Evolutionary conservation across 1,284 basidiomycete species (phyloP), one percentile per base, ranked within the genome.

Genomic region (Meripilus lineatus): DNA sequence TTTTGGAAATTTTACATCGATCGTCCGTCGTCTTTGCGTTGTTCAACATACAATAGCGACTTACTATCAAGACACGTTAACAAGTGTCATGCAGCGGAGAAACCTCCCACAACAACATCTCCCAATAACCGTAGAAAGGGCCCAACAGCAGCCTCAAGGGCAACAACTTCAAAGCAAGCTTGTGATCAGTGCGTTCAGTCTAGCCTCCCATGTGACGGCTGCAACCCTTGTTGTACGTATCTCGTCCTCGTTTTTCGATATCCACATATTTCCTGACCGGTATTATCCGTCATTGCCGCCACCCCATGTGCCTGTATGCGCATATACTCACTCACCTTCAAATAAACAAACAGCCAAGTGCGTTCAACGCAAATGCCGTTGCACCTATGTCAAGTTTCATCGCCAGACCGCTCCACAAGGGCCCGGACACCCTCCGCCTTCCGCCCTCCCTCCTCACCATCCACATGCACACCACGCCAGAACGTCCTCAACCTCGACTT

Each of bases 131-230:
- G 75, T 42, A 61, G 84, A 57, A 78, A 85, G 59, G 78, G 79
- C 32, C 66, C 76, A 1, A 71, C 76, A 0, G 76, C 79, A 1
- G 75, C 80, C 1, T 77, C 81, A 5, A 70, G 84, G 18, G 85
- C 84, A 1, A 83, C 84, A 2, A 86, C 84, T 6, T 83, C 79
- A 17, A 88, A 86, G 58, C 84, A 88, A 57, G 83, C 84, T 3
- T 92, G 89, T 58, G 89, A 92, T 63, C 88, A 92, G 57, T 93
- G 89, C 58, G 88, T 91, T 46, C 81, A 86, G 55, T 76, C 79
- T 7, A 85, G 80, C 55, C 70, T 91, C 7, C 82, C 86, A 0
- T 93, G 89, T 55, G 88, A 91, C 56, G 86, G 85, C 37, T 75
- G 76, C 42, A 86, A 85, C 57, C 89, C 89, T 1, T 93, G 89